A percentile compares a stretch with the other conserved stretches of the same genome.
phyloP scores from a whole-genome alignment of 192 early-diverging fungal species.

The Coemansia sp. region DNA sequence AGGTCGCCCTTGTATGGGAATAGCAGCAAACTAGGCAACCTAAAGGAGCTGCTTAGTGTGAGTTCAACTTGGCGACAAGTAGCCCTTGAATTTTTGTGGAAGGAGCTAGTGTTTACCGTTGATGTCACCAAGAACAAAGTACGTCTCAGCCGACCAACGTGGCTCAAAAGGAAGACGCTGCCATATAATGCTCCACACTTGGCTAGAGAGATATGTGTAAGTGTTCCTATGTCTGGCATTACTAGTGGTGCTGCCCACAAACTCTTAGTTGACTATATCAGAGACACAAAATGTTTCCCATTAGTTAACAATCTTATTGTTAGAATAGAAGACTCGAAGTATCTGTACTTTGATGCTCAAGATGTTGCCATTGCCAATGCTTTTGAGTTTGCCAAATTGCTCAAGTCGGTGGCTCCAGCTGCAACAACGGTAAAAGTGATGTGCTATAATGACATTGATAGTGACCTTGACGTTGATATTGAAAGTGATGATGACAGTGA shows the following conservation, averaged over 20 bases:
- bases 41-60: neutral
- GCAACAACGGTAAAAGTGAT: neutral
- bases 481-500: neutral
- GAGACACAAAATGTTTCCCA: neutral
- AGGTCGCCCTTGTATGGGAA: neutral
- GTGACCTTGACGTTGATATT: neutral
- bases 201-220: neutral
- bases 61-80: neutral
- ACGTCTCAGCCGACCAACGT: neutral
- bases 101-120: neutral
- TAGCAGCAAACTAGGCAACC: neutral
- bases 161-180: neutral
- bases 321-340: neutral
- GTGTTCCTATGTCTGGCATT: neutral
- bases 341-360: neutral
- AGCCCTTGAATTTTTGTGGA: neutral
- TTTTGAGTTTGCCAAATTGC: neutral
- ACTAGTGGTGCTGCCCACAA: neutral
- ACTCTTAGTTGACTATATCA: neutral
- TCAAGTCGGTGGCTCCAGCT: neutral
- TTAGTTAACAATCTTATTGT: neutral
- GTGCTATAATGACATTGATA: neutral
- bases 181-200: neutral
- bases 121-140: neutral
- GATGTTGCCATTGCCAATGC: neutral